Evolutionary conservation across 352 stramenopile species (phyloP).

Genomic region (Pythium guiyangense): DNA sequence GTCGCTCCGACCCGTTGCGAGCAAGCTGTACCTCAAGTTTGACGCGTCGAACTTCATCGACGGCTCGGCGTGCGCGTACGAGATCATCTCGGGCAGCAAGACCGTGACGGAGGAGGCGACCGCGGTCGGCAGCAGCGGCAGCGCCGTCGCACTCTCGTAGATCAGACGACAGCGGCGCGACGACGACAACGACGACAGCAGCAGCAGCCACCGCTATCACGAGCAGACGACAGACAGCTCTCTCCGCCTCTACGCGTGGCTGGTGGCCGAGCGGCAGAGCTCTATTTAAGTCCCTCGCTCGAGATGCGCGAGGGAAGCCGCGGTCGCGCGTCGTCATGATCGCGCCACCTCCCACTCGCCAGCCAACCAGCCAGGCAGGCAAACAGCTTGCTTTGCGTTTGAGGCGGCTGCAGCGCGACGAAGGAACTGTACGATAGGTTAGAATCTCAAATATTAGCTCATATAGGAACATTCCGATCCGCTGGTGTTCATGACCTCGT

Average conservation of each 20-base stretch:
- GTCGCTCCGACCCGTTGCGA: conserved; percentile 37
- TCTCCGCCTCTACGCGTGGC: no score
- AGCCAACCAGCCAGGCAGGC: no score
- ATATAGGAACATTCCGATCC: not conserved
- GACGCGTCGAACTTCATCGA: conserved; percentile 75
- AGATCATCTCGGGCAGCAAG: conserved; percentile 65
- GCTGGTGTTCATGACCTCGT: no score
- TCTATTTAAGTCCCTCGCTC: conserved; percentile 6
- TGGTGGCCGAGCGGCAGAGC: not conserved
- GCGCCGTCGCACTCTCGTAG: conserved; percentile 7
- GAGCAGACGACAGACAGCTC: not conserved
- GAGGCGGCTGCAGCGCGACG: conserved; percentile 23
- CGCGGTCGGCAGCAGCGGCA: not conserved
- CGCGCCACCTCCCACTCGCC: no score
- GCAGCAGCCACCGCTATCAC: no score
- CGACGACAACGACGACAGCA: not conserved
- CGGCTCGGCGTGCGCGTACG: conserved; percentile 57
- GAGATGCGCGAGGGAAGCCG: not conserved
- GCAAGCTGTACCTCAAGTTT: conserved; percentile 77
- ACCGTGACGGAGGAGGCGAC: conserved; percentile 20
- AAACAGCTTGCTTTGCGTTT: no score
- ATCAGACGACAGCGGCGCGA: not conserved
- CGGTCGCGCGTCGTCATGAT: no score
- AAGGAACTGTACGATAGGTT: conserved; percentile 58
- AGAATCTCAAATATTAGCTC: conserved; percentile 21